These are phyloP conservation scores for Narthecium ossifragum DNA, from an alignment of 106 monocot genomes.

Conservation along the genomic window DNA sequence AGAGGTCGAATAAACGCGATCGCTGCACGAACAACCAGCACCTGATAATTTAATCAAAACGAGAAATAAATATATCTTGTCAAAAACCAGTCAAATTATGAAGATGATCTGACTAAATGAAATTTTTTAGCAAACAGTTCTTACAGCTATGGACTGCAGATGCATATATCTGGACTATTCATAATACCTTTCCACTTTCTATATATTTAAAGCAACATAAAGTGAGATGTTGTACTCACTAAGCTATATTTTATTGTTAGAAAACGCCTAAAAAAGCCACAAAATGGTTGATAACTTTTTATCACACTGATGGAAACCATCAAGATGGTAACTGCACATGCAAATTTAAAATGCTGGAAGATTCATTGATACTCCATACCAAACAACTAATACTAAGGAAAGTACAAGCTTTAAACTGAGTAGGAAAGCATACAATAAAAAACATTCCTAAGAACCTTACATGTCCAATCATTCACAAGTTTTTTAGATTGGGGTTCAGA, in stretches of 20 bases:
- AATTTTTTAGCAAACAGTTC: too few species aligned
- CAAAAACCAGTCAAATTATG: background rate
- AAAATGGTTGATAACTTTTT: background rate
- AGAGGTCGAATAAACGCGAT: conserved; percentile 65
- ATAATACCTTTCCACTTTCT: too few species aligned
- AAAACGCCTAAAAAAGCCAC: too few species aligned
- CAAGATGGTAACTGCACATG: background rate
- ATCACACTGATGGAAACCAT: background rate
- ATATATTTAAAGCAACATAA: too few species aligned
- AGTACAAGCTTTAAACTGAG: background rate
- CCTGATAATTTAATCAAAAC: too few species aligned
- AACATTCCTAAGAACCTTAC: conserved; percentile 15
- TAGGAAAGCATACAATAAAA: background rate
- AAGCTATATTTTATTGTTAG: too few species aligned
- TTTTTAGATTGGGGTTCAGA: conserved; percentile 23
- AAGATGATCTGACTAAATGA: too few species aligned
- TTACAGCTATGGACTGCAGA: too few species aligned
- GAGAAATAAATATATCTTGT: too few species aligned
- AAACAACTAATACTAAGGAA: background rate
- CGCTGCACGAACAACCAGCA: conserved; percentile 34
- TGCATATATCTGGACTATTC: too few species aligned
- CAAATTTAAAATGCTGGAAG: background rate
- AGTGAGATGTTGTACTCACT: too few species aligned
- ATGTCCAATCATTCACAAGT: conserved; percentile 46
- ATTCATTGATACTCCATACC: background rate